Conservation (phyloP, 345 rosid species). For the Salix suchowensis region DNA sequence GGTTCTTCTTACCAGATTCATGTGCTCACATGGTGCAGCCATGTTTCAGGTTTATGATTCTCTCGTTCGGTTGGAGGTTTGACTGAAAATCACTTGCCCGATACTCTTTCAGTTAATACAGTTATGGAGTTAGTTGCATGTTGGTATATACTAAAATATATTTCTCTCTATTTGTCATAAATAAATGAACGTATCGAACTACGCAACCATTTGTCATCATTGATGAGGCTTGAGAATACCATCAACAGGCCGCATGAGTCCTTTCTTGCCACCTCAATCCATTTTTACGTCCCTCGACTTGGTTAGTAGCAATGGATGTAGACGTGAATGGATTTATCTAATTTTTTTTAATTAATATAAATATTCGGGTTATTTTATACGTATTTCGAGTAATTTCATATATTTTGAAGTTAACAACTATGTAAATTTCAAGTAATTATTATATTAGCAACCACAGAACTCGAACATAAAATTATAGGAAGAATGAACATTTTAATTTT, state of each 20-base stretch:
- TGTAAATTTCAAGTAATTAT: accelerated
- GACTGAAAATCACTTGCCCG: constrained; percentile 26
- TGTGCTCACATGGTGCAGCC: constrained; percentile 58
- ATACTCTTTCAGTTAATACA: constrained; percentile 56
- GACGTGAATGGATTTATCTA: too few relatives aligned
- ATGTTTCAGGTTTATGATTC: constrained; percentile 39
- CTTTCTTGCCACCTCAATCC: too few relatives aligned
- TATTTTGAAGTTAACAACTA: too few relatives aligned
- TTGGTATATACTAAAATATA: neutral
- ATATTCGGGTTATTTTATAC: accelerated
- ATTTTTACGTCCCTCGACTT: too few relatives aligned
- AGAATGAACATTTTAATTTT: too few relatives aligned
- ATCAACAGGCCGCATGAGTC: neutral
- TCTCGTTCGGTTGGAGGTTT: constrained; percentile 26
- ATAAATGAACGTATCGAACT: neutral
- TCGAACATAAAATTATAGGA: too few relatives aligned
- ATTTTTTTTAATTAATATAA: too few relatives aligned
- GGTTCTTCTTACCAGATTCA: constrained; percentile 19
- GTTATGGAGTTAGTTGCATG: constrained; percentile 54
- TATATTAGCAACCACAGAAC: accelerated
- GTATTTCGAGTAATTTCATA: too few relatives aligned
- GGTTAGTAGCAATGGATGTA: too few relatives aligned
- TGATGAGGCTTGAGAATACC: neutral
- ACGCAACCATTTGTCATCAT: neutral
- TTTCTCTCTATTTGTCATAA: neutral